Evolutionary conservation across 108 stramenopile species (phyloP).

Genomic region (Fragilaria crotonensis): DNA sequence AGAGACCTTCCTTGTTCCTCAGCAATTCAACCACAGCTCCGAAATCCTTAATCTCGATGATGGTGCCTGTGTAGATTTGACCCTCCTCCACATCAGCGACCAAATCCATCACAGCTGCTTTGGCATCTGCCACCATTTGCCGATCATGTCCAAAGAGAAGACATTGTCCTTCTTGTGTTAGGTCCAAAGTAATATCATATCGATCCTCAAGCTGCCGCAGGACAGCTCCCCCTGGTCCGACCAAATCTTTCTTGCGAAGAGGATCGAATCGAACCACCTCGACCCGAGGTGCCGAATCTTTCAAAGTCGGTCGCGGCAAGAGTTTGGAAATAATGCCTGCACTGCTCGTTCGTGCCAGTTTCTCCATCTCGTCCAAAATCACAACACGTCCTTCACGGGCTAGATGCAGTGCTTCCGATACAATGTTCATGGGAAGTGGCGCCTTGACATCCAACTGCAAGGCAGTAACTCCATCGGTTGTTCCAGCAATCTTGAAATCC

Average conservation of each 20-base stretch:
- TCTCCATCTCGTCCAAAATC: conserved; percentile 70
- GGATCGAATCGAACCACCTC: conserved; percentile 55
- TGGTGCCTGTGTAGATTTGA: conserved; percentile 66
- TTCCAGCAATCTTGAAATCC: conserved; percentile 94
- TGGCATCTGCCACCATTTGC: conserved; percentile 47
- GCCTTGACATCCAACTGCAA: conserved; percentile 70
- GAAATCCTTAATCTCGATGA: conserved; percentile 80
- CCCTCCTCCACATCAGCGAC: conserved; percentile 71
- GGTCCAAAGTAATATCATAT: conserved; percentile 51
- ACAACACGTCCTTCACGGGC: conserved; percentile 55
- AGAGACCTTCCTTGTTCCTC: conserved; percentile 83
- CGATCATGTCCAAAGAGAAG: conserved; percentile 52
- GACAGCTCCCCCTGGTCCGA: conserved; percentile 70
- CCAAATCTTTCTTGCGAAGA: conserved; percentile 44
- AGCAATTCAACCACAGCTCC: conserved; percentile 81
- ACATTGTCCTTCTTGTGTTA: conserved; percentile 63
- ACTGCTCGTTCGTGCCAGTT: conserved; percentile 10
- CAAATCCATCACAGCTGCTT: conserved; percentile 57
- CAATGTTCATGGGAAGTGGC: conserved; percentile 31
- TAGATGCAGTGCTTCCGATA: conserved; percentile 50
- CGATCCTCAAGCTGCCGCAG: conserved; percentile 58
- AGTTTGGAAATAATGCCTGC: conserved; percentile 12
- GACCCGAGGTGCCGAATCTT: conserved; percentile 48
- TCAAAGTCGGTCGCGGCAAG: conserved; percentile 25
- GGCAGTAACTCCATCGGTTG: conserved; percentile 69